phyloP scores from a whole-genome alignment of 2,329 filamentous ascomycete genomes.

The Pseudogymnoascus sp. region DNA sequence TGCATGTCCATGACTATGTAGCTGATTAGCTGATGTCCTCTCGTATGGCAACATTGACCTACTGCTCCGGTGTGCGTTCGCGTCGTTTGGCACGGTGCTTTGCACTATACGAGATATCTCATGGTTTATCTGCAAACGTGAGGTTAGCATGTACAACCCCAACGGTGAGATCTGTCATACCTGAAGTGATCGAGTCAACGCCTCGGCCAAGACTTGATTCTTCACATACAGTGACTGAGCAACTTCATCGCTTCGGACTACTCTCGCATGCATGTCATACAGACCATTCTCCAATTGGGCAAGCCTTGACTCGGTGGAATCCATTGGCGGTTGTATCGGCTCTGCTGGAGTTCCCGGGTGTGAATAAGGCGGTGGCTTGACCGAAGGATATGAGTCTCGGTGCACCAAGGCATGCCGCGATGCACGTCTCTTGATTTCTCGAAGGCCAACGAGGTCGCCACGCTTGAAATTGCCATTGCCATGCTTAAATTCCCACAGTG shows the following conservation, averaged over 20 bases:
- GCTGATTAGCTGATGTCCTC: conserved; percentile 22
- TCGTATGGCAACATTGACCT: conserved; percentile 32
- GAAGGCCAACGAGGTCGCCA: conserved; percentile 80
- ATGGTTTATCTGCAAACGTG: conserved; percentile 62
- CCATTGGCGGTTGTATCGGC: conserved; percentile 61
- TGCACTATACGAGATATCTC: conserved; percentile 72
- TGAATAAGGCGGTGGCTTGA: conserved; percentile 62
- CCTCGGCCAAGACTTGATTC: conserved; percentile 75
- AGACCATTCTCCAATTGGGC: conserved; percentile 71
- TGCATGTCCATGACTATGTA: conserved; percentile 48
- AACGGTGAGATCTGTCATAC: conserved; percentile 33
- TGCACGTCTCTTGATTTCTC: conserved; percentile 91
- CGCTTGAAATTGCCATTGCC: conserved; percentile 95
- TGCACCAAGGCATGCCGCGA: conserved; percentile 91
- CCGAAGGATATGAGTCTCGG: conserved; percentile 75
- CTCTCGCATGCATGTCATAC: conserved; percentile 68
- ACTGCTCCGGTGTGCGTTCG: conserved; percentile 79
- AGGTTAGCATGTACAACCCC: conserved; percentile 18
- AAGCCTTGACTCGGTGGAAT: conserved; percentile 69
- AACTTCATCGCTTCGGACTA: conserved; percentile 77
- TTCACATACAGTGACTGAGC: conserved; percentile 72
- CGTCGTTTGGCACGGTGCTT: conserved; percentile 64
- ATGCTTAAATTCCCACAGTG: conserved; percentile 98
- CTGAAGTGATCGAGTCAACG: conserved; percentile 64
- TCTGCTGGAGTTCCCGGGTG: conserved; percentile 83